Base-by-base conservation (phyloP, 176 grass and related monocot species). In the Aegilops bicornis region DNA sequence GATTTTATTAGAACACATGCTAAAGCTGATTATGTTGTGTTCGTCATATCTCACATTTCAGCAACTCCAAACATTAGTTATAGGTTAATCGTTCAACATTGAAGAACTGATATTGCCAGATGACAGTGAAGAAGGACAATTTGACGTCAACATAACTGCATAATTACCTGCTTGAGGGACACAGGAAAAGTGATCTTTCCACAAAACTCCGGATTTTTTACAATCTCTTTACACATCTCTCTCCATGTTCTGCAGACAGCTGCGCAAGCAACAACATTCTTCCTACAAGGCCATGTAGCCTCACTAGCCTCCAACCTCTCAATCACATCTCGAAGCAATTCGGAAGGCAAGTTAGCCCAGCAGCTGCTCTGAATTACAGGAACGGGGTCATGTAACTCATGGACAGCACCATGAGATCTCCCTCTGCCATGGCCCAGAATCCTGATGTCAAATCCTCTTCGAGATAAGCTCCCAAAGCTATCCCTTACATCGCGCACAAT, bases 191-290 rank as follows among this genome's bases (percentile, higher is more conserved):
- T 95, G 16, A 95, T 86, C 65, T 91, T 92, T 56, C 91, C 91
- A 84, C 80, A 87, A 24, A 91, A 83, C 64, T 95, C 88, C 36
- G 87, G 86, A 77, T 27, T 84, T 76, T 70, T 91, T 50, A 92
- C 84, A 39, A 93, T 91, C 77, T 95, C 93, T 85, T 88, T 90
- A 79, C 90, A 90, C 89, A 89, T 91, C 72, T 95, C 88, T 48
- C 91, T 90, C 93, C 93, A 95, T 85, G 91, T 93, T 83, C 83
- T 86, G 77, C 93, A 95, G 52, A 95, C 91, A 82, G 80, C 77
- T 27, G 91, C 88, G 72, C 88, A 95, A 62, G 84, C 88, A 88
- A 93, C 90, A 73, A 95, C 81, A 85, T 95, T 77, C 71, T 91
- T 91, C 68, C 91, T 77, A 33, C 72, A 89, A 83, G 91, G 93